A percentile compares a stretch with the other conserved stretches of the same genome.
Conservation (phyloP, 2,329 filamentous ascomycete species). For the Aureobasidium vineae region DNA sequence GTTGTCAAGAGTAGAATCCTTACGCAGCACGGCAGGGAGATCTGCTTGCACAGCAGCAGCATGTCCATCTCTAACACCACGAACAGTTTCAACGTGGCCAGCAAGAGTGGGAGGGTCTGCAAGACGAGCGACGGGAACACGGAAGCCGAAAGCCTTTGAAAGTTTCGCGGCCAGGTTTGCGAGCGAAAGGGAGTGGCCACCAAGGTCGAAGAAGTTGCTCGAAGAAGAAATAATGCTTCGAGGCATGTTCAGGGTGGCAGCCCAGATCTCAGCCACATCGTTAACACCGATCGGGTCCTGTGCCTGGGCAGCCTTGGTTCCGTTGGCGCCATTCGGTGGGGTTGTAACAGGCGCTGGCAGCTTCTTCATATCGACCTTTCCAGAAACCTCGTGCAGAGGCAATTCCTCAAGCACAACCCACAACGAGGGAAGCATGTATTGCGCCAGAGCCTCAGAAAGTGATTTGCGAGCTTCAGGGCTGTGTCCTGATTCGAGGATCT, state of each 20-base stretch:
- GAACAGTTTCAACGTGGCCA: conserved; percentile 70
- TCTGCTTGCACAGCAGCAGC: conserved; percentile 74
- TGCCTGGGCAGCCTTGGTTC: conserved; percentile 54
- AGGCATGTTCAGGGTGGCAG: conserved; percentile 65
- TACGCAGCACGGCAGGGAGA: conserved; percentile 65
- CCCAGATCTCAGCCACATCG: conserved; percentile 70
- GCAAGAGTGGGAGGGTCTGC: conserved; percentile 69
- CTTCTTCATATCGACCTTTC: conserved; percentile 71
- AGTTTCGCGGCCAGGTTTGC: conserved; percentile 71
- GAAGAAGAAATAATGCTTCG: conserved; percentile 61
- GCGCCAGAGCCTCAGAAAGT: conserved; percentile 65
- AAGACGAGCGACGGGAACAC: conserved; percentile 67
- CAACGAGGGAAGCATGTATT: conserved; percentile 78
- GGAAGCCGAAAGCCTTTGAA: conserved; percentile 68
- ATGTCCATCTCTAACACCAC: conserved; percentile 67
- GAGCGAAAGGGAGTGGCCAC: conserved; percentile 74
- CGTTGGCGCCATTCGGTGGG: conserved; percentile 38
- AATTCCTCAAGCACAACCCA: conserved; percentile 72
- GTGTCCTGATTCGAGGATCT: conserved; percentile 68
- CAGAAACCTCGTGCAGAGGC: conserved; percentile 74
- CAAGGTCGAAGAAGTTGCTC: conserved; percentile 78
- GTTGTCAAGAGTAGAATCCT: conserved; percentile 65
- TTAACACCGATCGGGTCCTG: conserved; percentile 65
- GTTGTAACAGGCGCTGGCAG: conserved; percentile 62
- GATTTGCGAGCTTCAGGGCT: conserved; percentile 66